Percentiles rank a stretch among this genome's conserved stretches.
These are phyloP conservation scores for Fusarium ambrosium DNA, from an alignment of 2,329 filamentous ascomycete species.

Conservation along the genomic window DNA sequence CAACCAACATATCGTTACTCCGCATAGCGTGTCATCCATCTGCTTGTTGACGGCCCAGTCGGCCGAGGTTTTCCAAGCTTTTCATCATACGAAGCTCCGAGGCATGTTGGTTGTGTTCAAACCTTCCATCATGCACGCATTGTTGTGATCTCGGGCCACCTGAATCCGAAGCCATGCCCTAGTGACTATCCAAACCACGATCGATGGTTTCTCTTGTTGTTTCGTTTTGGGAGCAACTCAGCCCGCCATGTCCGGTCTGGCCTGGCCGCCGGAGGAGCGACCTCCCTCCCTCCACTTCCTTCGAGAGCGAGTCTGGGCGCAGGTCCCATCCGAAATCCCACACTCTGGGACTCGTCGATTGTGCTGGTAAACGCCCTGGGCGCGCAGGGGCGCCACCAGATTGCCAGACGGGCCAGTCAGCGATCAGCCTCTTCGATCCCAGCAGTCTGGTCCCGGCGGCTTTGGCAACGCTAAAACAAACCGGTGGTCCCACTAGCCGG, in stretches of 20 bases:
- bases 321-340: slow-evolving; percentile 20
- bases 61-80: neutral
- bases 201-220: slow-evolving; percentile 12
- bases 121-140: slow-evolving; percentile 8
- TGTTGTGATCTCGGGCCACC: slow-evolving; percentile 6
- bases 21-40: slow-evolving; percentile 1
- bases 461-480: slow-evolving; percentile 48
- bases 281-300: slow-evolving; percentile 16
- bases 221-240: slow-evolving; percentile 15
- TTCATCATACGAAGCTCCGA: neutral
- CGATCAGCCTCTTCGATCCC: slow-evolving; percentile 37
- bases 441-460: slow-evolving; percentile 54
- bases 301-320: slow-evolving; percentile 5
- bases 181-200: neutral
- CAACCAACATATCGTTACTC: slow-evolving; percentile 25
- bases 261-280: slow-evolving; percentile 26
- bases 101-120: slow-evolving; percentile 23
- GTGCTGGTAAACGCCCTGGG: slow-evolving; percentile 39
- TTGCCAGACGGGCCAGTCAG: slow-evolving; percentile 42
- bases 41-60: neutral
- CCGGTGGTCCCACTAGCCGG: slow-evolving; percentile 43
- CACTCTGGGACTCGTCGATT: slow-evolving; percentile 16
- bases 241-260: slow-evolving; percentile 20
- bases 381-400: slow-evolving; percentile 26
- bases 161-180: slow-evolving; percentile 21